phyloP scores from a whole-genome alignment of 371 early-diverging fungal species.

The Mortierella polycephala region DNA sequence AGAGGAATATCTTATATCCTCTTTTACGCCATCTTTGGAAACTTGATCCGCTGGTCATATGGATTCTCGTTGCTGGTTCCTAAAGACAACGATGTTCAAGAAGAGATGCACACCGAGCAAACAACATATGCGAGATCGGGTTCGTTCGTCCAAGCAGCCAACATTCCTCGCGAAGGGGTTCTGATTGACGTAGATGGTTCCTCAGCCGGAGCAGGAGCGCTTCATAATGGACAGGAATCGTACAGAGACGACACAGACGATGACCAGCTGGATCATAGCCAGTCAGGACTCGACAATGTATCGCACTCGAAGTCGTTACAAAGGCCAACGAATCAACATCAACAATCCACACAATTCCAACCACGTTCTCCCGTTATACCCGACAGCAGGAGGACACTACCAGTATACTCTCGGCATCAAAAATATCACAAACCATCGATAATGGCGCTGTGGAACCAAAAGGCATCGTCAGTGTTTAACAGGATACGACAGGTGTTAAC shows the following conservation, averaged over 20 bases:
- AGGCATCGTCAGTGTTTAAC: slow-evolving; percentile 4
- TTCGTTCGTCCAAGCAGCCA: neutral
- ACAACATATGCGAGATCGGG: neutral
- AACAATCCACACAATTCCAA: slow-evolving; percentile 17
- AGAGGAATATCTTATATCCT: slow-evolving; percentile 81
- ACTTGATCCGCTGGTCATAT: slow-evolving; percentile 81
- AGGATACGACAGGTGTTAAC: slow-evolving; percentile 39
- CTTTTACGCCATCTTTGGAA: slow-evolving; percentile 78
- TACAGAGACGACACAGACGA: slow-evolving; percentile 5
- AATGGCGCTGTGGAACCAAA: slow-evolving; percentile 4
- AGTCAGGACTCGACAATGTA: neutral
- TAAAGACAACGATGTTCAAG: slow-evolving; percentile 17
- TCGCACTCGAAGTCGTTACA: slow-evolving; percentile 1
- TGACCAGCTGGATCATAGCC: neutral
- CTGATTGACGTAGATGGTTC: slow-evolving; percentile 20
- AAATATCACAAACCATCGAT: slow-evolving; percentile 8
- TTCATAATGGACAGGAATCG: neutral
- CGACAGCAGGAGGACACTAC: neutral
- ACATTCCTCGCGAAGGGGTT: slow-evolving; percentile 1
- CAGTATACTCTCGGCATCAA: neutral
- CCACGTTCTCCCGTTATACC: neutral
- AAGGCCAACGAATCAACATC: neutral
- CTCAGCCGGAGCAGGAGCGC: slow-evolving; percentile 1
- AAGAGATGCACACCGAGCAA: neutral
- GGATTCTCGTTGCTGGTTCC: slow-evolving; percentile 69